Conservation (phyloP, 495 filamentous ascomycete genomes). For the Pseudomonodictys pantanalensis region DNA sequence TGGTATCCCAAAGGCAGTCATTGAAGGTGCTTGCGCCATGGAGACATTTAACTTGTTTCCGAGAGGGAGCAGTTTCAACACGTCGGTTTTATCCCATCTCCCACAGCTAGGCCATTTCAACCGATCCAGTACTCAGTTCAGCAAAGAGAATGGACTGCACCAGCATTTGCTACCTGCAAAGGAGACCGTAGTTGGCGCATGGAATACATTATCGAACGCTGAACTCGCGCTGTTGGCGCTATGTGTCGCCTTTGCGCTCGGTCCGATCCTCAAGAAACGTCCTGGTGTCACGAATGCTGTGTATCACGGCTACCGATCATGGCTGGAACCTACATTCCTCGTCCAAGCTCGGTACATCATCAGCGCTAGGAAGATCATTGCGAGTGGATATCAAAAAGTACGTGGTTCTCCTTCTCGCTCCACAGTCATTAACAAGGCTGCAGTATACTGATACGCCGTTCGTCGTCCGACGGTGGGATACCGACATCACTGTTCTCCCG, state of each 20-base stretch:
- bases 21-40: not conserved
- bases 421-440: not conserved
- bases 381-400: not conserved
- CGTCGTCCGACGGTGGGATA: constrained; percentile 1
- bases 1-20: not conserved
- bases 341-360: constrained; percentile 2
- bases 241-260: not conserved
- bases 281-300: not conserved
- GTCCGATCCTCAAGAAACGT: not conserved
- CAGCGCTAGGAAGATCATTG: constrained; percentile 1
- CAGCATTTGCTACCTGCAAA: constrained; percentile 7
- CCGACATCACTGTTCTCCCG: constrained; percentile 7
- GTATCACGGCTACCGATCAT: constrained; percentile 13
- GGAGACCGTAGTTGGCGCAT: not conserved
- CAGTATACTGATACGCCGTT: constrained; percentile 14
- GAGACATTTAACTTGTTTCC: constrained; percentile 2
- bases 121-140: constrained; percentile 7
- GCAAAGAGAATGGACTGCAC: constrained; percentile 2
- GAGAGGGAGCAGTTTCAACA: not conserved
- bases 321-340: constrained; percentile 5
- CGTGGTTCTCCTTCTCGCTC: not conserved
- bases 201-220: not conserved
- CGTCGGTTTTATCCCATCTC: constrained; percentile 9
- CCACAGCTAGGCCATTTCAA: constrained; percentile 4
- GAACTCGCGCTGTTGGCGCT: constrained; percentile 2